These are phyloP conservation scores for Vanderwaltozyma verrucispora DNA, from an alignment of 805 yeast genomes.

Conservation along the genomic window DNA sequence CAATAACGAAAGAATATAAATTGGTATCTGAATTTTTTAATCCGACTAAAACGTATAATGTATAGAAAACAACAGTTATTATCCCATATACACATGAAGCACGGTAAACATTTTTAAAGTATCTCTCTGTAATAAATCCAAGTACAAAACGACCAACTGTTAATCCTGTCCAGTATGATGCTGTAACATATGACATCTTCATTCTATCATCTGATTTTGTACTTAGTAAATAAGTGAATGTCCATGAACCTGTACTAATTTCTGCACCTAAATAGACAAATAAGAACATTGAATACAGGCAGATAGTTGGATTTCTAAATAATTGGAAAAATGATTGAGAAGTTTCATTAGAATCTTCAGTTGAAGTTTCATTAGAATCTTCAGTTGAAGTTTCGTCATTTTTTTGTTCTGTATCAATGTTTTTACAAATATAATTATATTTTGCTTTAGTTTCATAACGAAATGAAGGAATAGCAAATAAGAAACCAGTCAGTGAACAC, in stretches of 20 bases:
- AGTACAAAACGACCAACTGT: constrained; percentile 52
- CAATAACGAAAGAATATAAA: constrained; percentile 14
- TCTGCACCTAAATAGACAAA: constrained; percentile 63
- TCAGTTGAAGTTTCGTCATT: too few species aligned
- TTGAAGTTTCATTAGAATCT: too few species aligned
- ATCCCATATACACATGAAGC: constrained; percentile 29
- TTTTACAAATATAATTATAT: constrained; percentile 18
- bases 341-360: too few species aligned
- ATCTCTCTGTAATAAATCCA: constrained; percentile 43
- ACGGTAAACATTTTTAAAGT: constrained; percentile 36
- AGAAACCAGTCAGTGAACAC: constrained; percentile 28
- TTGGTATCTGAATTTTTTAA: constrained; percentile 7
- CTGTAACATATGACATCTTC: constrained; percentile 50
- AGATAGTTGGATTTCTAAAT: constrained; percentile 26
- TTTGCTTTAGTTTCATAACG: constrained; percentile 32
- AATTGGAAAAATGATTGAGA: constrained; percentile 3
- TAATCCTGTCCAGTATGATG: constrained; percentile 66
- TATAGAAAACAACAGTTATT: constrained; percentile 28
- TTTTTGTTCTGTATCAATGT: not conserved
- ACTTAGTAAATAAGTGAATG: constrained; percentile 49
- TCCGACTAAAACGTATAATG: constrained; percentile 21
- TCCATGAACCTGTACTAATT: constrained; percentile 62
- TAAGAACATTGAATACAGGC: constrained; percentile 45
- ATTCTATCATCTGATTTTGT: constrained; percentile 39
- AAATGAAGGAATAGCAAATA: constrained; percentile 35